Evolutionary conservation across 2,329 filamentous ascomycete species (phyloP).

Genomic region (Fusarium sp.): DNA sequence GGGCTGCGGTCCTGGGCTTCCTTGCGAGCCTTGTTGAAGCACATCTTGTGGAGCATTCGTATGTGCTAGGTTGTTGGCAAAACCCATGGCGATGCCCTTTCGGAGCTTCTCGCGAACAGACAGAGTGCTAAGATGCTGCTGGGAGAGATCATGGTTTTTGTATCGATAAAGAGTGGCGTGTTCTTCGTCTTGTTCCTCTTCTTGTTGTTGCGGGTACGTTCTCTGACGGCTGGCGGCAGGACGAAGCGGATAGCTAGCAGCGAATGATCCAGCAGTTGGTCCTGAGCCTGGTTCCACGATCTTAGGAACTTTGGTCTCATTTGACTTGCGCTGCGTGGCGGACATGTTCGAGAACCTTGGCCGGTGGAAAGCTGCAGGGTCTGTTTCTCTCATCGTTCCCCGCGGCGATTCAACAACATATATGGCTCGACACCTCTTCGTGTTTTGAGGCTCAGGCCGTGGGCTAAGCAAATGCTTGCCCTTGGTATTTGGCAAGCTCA

Average conservation of each 20-base stretch:
- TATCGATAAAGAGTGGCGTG: background rate
- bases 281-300: background rate
- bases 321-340: background rate
- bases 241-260: background rate
- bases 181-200: background rate
- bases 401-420: slow-evolving; percentile 27
- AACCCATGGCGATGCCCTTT: slow-evolving; percentile 32
- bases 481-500: background rate
- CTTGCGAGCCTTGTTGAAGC: background rate
- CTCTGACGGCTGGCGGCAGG: background rate
- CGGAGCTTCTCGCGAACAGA: slow-evolving; percentile 28
- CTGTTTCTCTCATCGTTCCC: slow-evolving; percentile 20
- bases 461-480: slow-evolving; percentile 28
- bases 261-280: too few relatives aligned
- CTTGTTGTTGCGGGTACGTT: background rate
- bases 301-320: background rate
- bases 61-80: slow-evolving; percentile 12
- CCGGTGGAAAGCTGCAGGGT: background rate
- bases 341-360: background rate
- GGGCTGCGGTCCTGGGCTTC: background rate
- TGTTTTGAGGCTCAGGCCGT: background rate
- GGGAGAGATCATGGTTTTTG: slow-evolving; percentile 11
- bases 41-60: background rate
- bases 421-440: slow-evolving; percentile 12
- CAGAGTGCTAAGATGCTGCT: slow-evolving; percentile 19